Evolutionary conservation across 2,329 filamentous ascomycete genomes (phyloP), one percentile per base, ranked within the genome.

Genomic region (Trichoderma breve): DNA sequence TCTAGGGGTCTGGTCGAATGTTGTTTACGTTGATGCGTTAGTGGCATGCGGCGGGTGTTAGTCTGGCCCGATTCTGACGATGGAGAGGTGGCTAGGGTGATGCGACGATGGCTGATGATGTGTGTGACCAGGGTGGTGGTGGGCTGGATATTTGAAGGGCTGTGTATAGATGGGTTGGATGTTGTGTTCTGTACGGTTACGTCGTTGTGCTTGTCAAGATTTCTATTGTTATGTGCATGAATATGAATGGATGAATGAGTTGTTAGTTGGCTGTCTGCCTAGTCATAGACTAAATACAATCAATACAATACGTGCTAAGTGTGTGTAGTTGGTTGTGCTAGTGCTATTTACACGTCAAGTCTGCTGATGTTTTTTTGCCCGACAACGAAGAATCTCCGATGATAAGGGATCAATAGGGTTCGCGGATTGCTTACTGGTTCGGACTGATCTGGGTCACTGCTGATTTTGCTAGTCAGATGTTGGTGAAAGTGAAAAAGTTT

Each of bases 1-100:
- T 60, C 28, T 61, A 47, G 65, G 51, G 47, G 30, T 39, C 24
- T 36, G 36, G 53, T 68, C 66, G 66, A 24, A 62, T 70, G 66
- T 70, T 70, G 26, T 36, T 53, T 34, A 36, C 30, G 15, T 43
- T 39, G 7, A 32, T 55, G 32, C 53, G 6, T 68, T 60, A 60
- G 65, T 47, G 65, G n/a, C 65, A 68, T 68, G 65, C 65, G n/a
- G 34, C 21, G 21, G 32, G 12, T 18, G 64, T 18, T 30, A 21
- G 63, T 32, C 63, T 66, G 47, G n/a, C 63, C 51, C 32, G 51
- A 67, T 43, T 67, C 53, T 36, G 32, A 43, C 51, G 51, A 58
- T 66, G 43, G 26, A 24, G 63, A 36, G n/a, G 18, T 32, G 43
- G 15, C 47, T n/a, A 51, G 43, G 43, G 47, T 53, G 63, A 26